Percentiles rank a stretch among this genome's conserved stretches.
Evolutionary conservation across 192 early-diverging fungal species (phyloP).

Genomic region (Pecoramyces ruminantium): DNA sequence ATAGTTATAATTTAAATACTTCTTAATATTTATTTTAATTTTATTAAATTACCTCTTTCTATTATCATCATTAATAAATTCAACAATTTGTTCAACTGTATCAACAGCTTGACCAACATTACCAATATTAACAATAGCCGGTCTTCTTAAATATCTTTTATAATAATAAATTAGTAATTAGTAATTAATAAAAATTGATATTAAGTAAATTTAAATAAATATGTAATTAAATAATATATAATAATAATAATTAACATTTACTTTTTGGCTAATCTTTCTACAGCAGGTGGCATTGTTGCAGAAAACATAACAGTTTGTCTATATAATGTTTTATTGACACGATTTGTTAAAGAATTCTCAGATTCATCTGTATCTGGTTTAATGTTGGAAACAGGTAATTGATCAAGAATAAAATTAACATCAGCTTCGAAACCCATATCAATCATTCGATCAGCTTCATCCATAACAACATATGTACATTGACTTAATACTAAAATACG

Average conservation of each 20-base stretch:
- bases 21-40: too few species aligned
- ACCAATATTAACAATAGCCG: conserved; percentile 91
- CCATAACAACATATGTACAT: conserved; percentile 97
- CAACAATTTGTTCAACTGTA: conserved; percentile 86
- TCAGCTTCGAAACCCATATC: conserved; percentile 90
- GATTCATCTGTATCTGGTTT: conserved; percentile 69
- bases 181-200: too few species aligned
- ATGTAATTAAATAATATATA: too few species aligned
- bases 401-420: conserved; percentile 89
- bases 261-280: conserved; percentile 85
- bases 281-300: conserved; percentile 90
- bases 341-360: conserved; percentile 21
- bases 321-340: conserved; percentile 17
- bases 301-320: conserved; percentile 99
- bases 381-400: conserved; percentile 74
- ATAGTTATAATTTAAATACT: too few species aligned
- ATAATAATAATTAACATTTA: neutral
- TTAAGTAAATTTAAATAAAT: too few species aligned
- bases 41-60: conserved; percentile 48
- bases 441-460: conserved; percentile 84
- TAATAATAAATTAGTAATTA: neutral
- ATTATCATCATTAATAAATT: conserved; percentile 73
- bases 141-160: conserved; percentile 58
- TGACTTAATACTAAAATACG: conserved; percentile 80
- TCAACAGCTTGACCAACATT: conserved; percentile 90